phyloP scores from a whole-genome alignment of 2,329 filamentous ascomycete genomes.

The Paracorniculantispora psalliotae region DNA sequence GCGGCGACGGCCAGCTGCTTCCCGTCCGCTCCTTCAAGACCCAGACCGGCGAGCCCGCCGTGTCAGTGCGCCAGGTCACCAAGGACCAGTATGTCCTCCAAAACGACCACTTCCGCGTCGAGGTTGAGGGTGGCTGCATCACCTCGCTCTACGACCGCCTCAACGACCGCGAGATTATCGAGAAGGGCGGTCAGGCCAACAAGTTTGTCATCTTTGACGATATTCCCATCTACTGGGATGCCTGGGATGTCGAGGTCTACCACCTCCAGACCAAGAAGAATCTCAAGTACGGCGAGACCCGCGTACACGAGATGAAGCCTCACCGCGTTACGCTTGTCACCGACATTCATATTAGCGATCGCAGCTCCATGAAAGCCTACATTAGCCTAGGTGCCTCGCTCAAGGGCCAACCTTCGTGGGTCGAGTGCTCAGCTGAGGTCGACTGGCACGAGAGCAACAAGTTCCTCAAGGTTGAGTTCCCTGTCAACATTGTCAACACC shows the following conservation, averaged over 20 bases:
- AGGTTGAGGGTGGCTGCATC: constrained; percentile 70
- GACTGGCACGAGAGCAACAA: constrained; percentile 97
- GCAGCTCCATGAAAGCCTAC: constrained; percentile 81
- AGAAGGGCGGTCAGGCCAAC: constrained; percentile 71
- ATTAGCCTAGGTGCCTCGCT: constrained; percentile 71
- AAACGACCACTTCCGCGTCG: constrained; percentile 71
- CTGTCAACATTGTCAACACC: constrained; percentile 82
- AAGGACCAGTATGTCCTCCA: constrained; percentile 69
- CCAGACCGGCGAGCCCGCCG: constrained; percentile 39
- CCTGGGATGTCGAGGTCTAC: constrained; percentile 96
- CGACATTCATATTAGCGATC: constrained; percentile 79
- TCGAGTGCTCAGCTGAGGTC: constrained; percentile 81
- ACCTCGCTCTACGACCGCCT: constrained; percentile 76
- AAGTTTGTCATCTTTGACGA: constrained; percentile 95
- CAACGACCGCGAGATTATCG: constrained; percentile 71
- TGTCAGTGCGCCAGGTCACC: constrained; percentile 45
- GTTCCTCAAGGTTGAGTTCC: constrained; percentile 98
- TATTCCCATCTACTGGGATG: constrained; percentile 95
- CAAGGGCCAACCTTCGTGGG: constrained; percentile 53
- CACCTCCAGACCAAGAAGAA: constrained; percentile 83
- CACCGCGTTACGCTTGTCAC: constrained; percentile 79
- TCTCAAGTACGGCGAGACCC: constrained; percentile 62
- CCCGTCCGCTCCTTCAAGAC: constrained; percentile 46
- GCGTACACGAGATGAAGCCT: constrained; percentile 64
- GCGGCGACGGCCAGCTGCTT: constrained; percentile 50